Evolutionary conservation across 2,329 filamentous ascomycete species (phyloP).

Genomic region (Amauroascus verrucosus): DNA sequence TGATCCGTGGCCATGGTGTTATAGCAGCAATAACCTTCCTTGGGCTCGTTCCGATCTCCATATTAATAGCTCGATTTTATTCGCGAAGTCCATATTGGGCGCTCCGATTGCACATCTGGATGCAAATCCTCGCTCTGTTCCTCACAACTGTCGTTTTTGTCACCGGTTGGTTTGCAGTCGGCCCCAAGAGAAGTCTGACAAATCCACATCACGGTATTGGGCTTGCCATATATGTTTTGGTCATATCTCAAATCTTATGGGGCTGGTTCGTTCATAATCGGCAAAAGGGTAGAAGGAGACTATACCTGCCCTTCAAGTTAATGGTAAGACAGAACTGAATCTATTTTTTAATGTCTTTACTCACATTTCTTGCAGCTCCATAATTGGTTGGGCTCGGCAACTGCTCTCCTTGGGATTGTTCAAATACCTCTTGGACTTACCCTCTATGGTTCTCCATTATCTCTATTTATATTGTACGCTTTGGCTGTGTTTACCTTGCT

Average conservation of each 20-base stretch:
- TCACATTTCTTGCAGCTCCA: conserved; percentile 53
- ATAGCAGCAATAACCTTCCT: conserved; percentile 53
- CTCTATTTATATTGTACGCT: conserved; percentile 75
- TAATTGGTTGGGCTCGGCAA: conserved; percentile 71
- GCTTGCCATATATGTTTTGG: conserved; percentile 51
- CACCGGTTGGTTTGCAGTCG: conserved; percentile 55
- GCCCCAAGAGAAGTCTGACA: conserved; percentile 48
- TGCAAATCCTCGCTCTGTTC: conserved; percentile 51
- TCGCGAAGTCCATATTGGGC: conserved; percentile 46
- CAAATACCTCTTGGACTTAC: conserved; percentile 85
- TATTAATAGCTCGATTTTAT: conserved; percentile 52
- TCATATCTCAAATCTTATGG: conserved; percentile 49
- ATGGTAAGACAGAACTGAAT: conserved; percentile 38
- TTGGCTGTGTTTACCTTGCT: conserved; percentile 66
- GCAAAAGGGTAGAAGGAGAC: conserved; percentile 44
- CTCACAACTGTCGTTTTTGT: conserved; percentile 53
- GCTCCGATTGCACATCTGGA: conserved; percentile 52
- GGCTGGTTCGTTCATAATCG: conserved; percentile 48
- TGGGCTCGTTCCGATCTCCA: conserved; percentile 48
- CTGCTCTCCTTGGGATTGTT: conserved; percentile 70
- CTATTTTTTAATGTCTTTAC: neutral
- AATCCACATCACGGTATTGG: conserved; percentile 60
- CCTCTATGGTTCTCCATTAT: conserved; percentile 79
- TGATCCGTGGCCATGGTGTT: conserved; percentile 52
- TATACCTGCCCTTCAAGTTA: conserved; percentile 47